These are phyloP conservation scores for Thalassiosira allenii DNA, from an alignment of 352 stramenopile genomes.

Conservation along the genomic window DNA sequence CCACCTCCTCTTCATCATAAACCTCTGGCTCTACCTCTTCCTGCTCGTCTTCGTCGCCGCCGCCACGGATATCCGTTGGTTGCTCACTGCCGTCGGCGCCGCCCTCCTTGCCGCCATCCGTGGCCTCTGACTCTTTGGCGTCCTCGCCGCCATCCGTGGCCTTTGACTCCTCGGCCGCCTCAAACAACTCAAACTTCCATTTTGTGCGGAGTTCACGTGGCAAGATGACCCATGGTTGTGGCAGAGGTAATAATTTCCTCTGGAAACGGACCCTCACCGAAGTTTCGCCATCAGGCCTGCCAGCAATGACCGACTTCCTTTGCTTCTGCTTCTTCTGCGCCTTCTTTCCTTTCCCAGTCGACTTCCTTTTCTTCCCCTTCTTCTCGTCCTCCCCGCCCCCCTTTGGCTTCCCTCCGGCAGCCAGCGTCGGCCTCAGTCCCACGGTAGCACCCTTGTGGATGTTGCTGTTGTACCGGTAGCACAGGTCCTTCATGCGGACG, in stretches of 20 bases:
- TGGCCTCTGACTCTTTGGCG: neutral
- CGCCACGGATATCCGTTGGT: neutral
- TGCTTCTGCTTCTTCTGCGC: neutral
- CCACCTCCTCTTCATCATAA: neutral
- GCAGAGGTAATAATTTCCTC: no score
- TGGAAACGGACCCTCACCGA: no score
- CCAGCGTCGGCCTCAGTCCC: slow-evolving; percentile 11
- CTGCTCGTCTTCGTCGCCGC: neutral
- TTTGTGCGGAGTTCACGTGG: no score
- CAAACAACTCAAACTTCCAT: no score
- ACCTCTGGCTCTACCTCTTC: neutral
- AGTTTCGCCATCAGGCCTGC: no score
- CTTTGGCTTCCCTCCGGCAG: slow-evolving; percentile 2
- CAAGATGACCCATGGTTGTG: no score
- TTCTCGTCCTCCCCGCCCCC: no score
- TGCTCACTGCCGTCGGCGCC: no score
- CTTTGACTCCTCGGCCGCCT: no score
- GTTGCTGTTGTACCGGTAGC: slow-evolving; percentile 33
- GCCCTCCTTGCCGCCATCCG: neutral
- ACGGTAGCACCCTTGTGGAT: slow-evolving; percentile 21
- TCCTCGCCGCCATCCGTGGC: no score
- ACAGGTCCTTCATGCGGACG: slow-evolving; percentile 32
- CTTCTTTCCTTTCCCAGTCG: slow-evolving; percentile 3
- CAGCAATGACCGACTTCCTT: no score
- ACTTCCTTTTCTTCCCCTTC: neutral